These are phyloP conservation scores for Plectosphaerella cucumerina DNA, from an alignment of 2,329 filamentous ascomycete genomes.

Conservation along the genomic window DNA sequence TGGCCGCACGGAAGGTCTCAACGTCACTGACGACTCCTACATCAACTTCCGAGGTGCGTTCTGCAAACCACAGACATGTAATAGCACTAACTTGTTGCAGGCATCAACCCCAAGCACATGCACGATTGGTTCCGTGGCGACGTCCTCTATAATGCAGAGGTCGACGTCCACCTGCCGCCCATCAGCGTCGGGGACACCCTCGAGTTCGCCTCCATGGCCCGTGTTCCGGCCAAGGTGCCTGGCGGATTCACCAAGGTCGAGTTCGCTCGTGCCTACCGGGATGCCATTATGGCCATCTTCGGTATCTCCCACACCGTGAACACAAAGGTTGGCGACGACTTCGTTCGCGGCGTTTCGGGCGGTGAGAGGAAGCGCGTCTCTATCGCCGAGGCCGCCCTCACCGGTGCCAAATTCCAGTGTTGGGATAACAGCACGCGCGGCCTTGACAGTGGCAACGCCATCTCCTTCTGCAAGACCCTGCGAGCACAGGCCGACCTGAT, in stretches of 20 bases:
- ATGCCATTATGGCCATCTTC: constrained; percentile 49
- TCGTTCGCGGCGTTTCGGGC: constrained; percentile 12
- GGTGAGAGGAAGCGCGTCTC: constrained; percentile 36
- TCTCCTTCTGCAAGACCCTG: constrained; percentile 50
- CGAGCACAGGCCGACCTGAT: constrained; percentile 35
- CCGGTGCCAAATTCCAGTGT: constrained; percentile 17
- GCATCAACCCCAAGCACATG: constrained; percentile 11
- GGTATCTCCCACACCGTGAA: constrained; percentile 14
- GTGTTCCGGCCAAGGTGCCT: constrained; percentile 41
- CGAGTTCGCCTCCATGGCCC: constrained; percentile 53
- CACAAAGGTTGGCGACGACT: constrained; percentile 15
- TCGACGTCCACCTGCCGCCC: constrained; percentile 58
- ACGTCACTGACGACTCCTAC: constrained; percentile 17
- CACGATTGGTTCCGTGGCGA: constrained; percentile 45
- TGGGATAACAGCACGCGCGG: constrained; percentile 27
- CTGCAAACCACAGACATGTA: too few relatives aligned
- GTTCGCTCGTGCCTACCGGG: constrained; percentile 43
- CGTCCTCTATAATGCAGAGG: constrained; percentile 63
- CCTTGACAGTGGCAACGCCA: constrained; percentile 39
- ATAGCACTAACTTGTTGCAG: neutral
- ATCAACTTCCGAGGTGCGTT: constrained; percentile 12
- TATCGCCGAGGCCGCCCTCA: constrained; percentile 15
- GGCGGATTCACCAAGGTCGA: constrained; percentile 35
- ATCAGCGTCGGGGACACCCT: constrained; percentile 58
- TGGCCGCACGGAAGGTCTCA: constrained; percentile 15